Evolutionary conservation across 306 rosid species (phyloP).

Genomic region (Pyrus communis): DNA sequence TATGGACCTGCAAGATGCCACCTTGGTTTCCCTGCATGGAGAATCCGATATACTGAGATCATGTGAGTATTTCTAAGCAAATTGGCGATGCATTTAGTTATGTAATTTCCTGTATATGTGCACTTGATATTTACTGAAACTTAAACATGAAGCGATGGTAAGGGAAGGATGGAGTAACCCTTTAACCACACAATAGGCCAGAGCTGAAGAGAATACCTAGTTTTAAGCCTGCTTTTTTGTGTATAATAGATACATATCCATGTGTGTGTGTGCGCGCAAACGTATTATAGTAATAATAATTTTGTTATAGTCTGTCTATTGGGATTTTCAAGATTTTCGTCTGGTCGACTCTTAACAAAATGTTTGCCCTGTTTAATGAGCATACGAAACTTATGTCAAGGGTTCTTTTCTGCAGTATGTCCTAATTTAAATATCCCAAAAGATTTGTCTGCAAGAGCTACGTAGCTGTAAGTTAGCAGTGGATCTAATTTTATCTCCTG

Average conservation of each 20-base stretch:
- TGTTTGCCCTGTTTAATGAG: too few relatives aligned
- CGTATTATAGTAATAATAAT: too few relatives aligned
- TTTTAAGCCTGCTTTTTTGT: background rate
- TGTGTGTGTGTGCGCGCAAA: background rate
- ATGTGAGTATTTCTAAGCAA: slow-evolving; percentile 40
- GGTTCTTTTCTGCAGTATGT: too few relatives aligned
- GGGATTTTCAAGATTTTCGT: background rate
- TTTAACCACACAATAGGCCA: background rate
- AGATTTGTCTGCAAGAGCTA: too few relatives aligned
- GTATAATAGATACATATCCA: background rate
- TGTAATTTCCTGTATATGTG: background rate
- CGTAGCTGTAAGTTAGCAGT: too few relatives aligned
- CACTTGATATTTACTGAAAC: background rate
- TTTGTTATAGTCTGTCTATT: background rate
- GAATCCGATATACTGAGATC: slow-evolving; percentile 79
- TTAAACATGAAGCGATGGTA: background rate
- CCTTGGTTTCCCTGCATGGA: slow-evolving; percentile 94
- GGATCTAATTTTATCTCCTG: too few relatives aligned
- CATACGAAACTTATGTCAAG: too few relatives aligned
- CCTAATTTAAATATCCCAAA: too few relatives aligned
- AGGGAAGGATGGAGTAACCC: background rate
- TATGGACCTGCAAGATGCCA: slow-evolving; percentile 92
- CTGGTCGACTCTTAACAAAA: too few relatives aligned
- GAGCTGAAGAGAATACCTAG: background rate
- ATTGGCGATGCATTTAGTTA: background rate